These are phyloP conservation scores for Verticillium nonalfalfae DNA, from an alignment of 2,329 filamentous ascomycete species.

Conservation along the genomic window DNA sequence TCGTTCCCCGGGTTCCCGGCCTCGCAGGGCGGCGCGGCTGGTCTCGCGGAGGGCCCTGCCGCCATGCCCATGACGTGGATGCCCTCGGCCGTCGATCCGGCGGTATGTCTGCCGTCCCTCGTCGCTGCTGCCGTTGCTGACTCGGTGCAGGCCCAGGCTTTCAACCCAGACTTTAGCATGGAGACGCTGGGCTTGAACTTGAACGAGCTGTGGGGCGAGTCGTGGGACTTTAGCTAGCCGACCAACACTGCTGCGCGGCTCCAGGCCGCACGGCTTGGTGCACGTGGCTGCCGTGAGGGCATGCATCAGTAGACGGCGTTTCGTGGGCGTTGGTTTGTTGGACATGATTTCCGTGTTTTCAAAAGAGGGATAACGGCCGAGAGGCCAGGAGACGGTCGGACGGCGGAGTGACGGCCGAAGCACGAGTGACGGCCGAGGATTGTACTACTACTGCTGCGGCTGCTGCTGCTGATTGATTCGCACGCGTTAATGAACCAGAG, in stretches of 20 bases:
- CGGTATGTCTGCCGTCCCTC: constrained; percentile 8
- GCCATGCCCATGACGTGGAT: constrained; percentile 25
- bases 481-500: background rate
- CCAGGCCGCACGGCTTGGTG: too few species aligned
- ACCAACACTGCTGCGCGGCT: too few species aligned
- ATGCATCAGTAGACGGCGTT: background rate
- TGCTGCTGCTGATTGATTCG: background rate
- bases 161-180: constrained; percentile 47
- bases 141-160: constrained; percentile 22
- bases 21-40: constrained; percentile 5
- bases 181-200: constrained; percentile 47
- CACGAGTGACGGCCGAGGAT: background rate
- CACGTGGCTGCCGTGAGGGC: background rate
- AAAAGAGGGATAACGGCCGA: background rate
- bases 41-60: constrained; percentile 7
- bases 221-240: constrained; percentile 31
- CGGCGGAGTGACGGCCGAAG: background rate
- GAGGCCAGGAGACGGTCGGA: background rate
- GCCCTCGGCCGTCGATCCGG: constrained; percentile 18
- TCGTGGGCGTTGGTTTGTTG: background rate
- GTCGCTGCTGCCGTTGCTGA: background rate
- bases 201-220: constrained; percentile 50
- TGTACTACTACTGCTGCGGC: background rate
- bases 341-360: background rate
- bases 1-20: constrained; percentile 19